These are phyloP conservation scores for Salix koriyanagi DNA, from an alignment of 345 rosid genomes.

Conservation along the genomic window DNA sequence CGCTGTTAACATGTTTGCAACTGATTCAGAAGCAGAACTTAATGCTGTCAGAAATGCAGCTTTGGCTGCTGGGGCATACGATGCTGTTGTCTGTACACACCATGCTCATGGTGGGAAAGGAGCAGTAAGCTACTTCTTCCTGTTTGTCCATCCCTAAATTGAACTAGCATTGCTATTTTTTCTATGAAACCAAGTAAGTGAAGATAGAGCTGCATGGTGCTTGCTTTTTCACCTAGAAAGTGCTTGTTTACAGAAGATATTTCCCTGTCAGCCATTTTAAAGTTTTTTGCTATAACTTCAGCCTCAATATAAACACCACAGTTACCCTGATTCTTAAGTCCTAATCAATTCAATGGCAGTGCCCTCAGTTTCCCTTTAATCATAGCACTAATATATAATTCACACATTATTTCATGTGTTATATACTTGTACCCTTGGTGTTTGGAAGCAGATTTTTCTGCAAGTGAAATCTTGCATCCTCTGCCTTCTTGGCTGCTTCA, in stretches of 20 bases:
- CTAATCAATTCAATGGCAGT: not conserved
- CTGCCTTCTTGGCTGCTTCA: not conserved
- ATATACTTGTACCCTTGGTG: not conserved
- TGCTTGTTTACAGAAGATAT: not conserved
- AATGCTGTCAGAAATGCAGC: constrained; percentile 82
- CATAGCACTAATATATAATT: not conserved
- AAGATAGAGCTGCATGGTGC: not conserved
- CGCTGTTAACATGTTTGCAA: constrained; percentile 88
- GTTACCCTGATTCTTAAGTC: not conserved
- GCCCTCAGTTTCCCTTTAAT: not conserved
- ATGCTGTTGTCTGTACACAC: constrained; percentile 88
- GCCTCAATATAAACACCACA: not conserved
- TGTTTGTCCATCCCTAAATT: not conserved
- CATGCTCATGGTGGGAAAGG: constrained; percentile 99
- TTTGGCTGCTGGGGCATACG: constrained; percentile 82
- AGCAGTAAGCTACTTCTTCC: constrained; percentile 53
- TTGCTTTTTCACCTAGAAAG: not conserved
- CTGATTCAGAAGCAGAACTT: constrained; percentile 85
- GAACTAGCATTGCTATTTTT: not conserved
- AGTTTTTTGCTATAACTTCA: too few species aligned
- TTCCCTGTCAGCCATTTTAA: not conserved
- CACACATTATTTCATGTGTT: not conserved
- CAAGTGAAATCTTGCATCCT: not conserved
- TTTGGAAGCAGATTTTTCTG: not conserved
- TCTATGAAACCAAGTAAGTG: not conserved